Evolutionary conservation across 2,329 filamentous ascomycete species (phyloP).

Genomic region (Sclerotinia minor): DNA sequence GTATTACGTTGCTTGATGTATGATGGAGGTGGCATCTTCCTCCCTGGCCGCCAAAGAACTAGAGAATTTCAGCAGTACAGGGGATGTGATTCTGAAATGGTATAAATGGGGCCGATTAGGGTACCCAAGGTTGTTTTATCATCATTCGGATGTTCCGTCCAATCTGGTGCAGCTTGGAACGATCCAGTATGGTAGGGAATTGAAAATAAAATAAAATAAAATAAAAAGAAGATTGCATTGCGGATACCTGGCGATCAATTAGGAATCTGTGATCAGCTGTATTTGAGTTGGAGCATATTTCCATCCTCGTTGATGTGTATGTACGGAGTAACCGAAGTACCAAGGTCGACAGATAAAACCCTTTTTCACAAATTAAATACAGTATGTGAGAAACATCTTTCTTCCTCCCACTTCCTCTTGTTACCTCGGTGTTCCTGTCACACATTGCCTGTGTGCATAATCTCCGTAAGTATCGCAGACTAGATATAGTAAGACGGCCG

Average conservation of each 20-base stretch:
- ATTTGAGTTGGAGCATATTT: background rate
- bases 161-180: background rate
- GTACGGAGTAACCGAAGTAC: background rate
- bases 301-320: background rate
- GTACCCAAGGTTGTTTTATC: background rate
- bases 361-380: constrained; percentile 5
- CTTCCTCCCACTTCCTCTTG: background rate
- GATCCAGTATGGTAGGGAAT: no score
- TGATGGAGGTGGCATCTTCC: background rate
- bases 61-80: constrained; percentile 16
- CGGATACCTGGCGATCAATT: background rate
- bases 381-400: background rate
- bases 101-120: background rate
- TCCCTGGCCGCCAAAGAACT: background rate
- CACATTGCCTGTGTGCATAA: constrained; percentile 4
- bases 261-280: background rate
- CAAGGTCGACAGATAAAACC: background rate
- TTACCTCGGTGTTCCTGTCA: constrained; percentile 11
- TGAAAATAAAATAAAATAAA: no score
- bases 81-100: background rate
- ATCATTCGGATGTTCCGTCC: background rate
- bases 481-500: constrained; percentile 5
- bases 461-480: background rate
- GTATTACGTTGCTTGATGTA: background rate
- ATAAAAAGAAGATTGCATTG: background rate